A percentile compares a stretch with the other conserved stretches of the same genome.
These are phyloP conservation scores for Neoboletus subvelutipes DNA, from an alignment of 768 basidiomycete species.

Conservation along the genomic window DNA sequence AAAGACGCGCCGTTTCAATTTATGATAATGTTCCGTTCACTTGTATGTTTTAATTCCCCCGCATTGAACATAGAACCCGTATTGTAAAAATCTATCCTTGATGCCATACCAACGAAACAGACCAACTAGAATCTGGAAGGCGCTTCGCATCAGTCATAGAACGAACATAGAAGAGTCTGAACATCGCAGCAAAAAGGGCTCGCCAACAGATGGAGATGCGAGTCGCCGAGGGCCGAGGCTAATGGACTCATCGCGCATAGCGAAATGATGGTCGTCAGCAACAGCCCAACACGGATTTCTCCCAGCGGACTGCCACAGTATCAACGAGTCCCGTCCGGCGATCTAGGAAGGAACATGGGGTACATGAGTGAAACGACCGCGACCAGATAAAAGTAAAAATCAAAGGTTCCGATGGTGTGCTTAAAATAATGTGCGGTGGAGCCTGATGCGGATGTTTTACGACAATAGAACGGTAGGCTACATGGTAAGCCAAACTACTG, in stretches of 20 bases:
- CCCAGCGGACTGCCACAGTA: background rate
- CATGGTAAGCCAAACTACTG: slow-evolving; percentile 30
- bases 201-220: background rate
- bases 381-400: background rate
- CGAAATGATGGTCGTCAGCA: background rate
- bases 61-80: background rate
- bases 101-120: background rate
- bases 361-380: background rate
- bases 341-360: background rate
- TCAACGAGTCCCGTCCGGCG: background rate
- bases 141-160: background rate
- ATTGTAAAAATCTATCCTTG: background rate
- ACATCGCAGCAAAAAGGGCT: too few relatives aligned
- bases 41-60: background rate
- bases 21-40: background rate
- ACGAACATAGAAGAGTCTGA: background rate
- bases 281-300: background rate
- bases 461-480: background rate
- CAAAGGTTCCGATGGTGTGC: background rate
- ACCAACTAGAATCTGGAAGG: too few relatives aligned
- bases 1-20: background rate
- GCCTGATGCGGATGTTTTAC: background rate
- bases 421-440: background rate
- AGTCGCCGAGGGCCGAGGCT: background rate
- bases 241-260: too few relatives aligned